Conservation (phyloP, 768 basidiomycete genomes). For the Rhizopogon vinicolor region DNA sequence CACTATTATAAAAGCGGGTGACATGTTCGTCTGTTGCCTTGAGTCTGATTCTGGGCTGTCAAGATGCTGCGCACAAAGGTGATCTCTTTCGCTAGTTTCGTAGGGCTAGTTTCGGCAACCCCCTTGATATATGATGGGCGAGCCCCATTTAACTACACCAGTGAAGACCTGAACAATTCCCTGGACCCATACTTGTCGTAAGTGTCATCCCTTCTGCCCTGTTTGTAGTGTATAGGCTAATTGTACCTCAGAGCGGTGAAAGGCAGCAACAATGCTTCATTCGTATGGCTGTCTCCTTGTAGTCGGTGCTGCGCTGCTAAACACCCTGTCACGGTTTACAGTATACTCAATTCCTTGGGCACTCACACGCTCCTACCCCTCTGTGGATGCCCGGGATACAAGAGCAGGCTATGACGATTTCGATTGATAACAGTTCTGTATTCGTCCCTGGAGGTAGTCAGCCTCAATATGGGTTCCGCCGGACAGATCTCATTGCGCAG, state of each 20-base stretch:
- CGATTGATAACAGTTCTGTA: constrained; percentile 54
- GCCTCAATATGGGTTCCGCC: constrained; percentile 49
- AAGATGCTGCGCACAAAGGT: background rate
- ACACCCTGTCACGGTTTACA: constrained; percentile 11
- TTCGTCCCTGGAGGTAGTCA: constrained; percentile 45
- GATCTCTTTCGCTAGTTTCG: background rate
- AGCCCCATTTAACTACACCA: constrained; percentile 39
- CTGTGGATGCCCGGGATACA: constrained; percentile 37
- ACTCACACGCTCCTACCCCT: constrained; percentile 37
- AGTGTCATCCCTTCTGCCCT: constrained; percentile 12
- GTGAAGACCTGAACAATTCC: constrained; percentile 40
- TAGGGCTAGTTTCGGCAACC: constrained; percentile 15
- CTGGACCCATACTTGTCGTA: constrained; percentile 53
- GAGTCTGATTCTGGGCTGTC: background rate
- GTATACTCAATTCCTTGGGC: constrained; percentile 42
- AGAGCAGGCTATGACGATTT: constrained; percentile 48
- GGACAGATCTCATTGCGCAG: constrained; percentile 56
- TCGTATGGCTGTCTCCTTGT: constrained; percentile 30
- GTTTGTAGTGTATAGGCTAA: background rate
- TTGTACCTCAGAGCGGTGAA: constrained; percentile 44
- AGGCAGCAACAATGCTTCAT: constrained; percentile 43
- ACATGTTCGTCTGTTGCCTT: background rate
- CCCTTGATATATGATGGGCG: constrained; percentile 51
- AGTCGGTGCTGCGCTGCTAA: background rate
- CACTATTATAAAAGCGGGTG: background rate